A percentile compares a stretch with the other conserved stretches of the same genome.
These are phyloP conservation scores for Hymenoscyphus albidus DNA, from an alignment of 2,329 filamentous ascomycete genomes.

Conservation along the genomic window DNA sequence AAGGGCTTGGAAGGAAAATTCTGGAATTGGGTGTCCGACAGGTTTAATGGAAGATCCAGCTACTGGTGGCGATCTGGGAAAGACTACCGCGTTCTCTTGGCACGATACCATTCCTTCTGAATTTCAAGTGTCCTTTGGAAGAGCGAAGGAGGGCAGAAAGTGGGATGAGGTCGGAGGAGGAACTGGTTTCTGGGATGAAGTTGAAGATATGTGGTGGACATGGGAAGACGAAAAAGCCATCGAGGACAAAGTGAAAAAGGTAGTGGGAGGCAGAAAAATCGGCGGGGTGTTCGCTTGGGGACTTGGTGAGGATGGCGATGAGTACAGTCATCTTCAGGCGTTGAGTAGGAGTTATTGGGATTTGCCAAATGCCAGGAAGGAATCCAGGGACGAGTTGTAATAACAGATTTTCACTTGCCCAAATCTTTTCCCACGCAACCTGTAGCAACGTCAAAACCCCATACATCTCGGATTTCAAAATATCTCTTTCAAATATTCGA, in stretches of 20 bases:
- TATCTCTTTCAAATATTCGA: background rate
- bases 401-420: background rate
- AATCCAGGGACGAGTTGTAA: conserved; percentile 12
- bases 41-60: conserved; percentile 53
- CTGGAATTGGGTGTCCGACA: conserved; percentile 49
- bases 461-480: background rate
- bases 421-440: background rate
- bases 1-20: conserved; percentile 1
- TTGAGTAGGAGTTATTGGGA: conserved; percentile 32
- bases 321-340: conserved; percentile 43
- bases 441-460: background rate
- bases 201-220: conserved; percentile 64
- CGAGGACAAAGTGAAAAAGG: conserved; percentile 54
- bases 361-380: background rate
- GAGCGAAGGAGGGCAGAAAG: conserved; percentile 48
- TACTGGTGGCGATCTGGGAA: conserved; percentile 55
- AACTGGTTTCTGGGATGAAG: conserved; percentile 63
- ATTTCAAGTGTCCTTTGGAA: conserved; percentile 53
- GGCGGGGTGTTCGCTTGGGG: conserved; percentile 76
- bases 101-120: conserved; percentile 51
- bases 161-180: conserved; percentile 59
- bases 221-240: conserved; percentile 65
- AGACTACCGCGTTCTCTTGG: conserved; percentile 58
- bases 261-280: conserved; percentile 53
- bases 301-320: conserved; percentile 59